Conservation (phyloP, 2,329 filamentous ascomycete genomes). For the Beauveria sp. region DNA sequence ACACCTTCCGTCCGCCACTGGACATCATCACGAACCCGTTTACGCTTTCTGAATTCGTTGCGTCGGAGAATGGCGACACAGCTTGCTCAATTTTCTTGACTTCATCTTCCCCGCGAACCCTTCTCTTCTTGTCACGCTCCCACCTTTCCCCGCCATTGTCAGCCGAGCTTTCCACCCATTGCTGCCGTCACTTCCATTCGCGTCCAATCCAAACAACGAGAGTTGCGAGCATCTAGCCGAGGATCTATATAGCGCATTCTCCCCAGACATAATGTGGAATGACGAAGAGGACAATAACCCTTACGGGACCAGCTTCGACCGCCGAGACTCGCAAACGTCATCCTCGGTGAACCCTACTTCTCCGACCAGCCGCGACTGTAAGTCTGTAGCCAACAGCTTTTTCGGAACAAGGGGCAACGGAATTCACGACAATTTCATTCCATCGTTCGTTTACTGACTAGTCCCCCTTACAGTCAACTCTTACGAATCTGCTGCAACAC, state of each 20-base stretch:
- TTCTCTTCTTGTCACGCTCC: neutral
- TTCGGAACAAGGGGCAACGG: neutral
- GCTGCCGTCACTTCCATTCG: neutral
- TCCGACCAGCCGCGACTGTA: conserved; percentile 49
- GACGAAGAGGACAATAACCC: conserved; percentile 93
- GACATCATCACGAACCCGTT: neutral
- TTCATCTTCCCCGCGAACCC: neutral
- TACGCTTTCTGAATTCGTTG: neutral
- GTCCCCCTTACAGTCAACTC: conserved; percentile 20
- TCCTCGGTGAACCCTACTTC: conserved; percentile 59
- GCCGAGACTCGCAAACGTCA: conserved; percentile 70
- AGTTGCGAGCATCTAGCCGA: conserved; percentile 11
- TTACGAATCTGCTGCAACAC: conserved; percentile 62
- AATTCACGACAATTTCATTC: too few relatives aligned
- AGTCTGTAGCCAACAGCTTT: conserved; percentile 24
- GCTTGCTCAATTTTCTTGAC: neutral
- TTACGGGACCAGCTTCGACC: conserved; percentile 84
- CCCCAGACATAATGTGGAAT: conserved; percentile 71
- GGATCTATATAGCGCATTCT: conserved; percentile 10
- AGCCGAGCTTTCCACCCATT: conserved; percentile 3
- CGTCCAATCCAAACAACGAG: neutral
- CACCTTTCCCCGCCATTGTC: conserved; percentile 11
- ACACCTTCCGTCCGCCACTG: neutral
- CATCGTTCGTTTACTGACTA: neutral
- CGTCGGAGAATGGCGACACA: conserved; percentile 9